phyloP scores from a whole-genome alignment of 2,329 filamentous ascomycete species.

The Capronia coronata region DNA sequence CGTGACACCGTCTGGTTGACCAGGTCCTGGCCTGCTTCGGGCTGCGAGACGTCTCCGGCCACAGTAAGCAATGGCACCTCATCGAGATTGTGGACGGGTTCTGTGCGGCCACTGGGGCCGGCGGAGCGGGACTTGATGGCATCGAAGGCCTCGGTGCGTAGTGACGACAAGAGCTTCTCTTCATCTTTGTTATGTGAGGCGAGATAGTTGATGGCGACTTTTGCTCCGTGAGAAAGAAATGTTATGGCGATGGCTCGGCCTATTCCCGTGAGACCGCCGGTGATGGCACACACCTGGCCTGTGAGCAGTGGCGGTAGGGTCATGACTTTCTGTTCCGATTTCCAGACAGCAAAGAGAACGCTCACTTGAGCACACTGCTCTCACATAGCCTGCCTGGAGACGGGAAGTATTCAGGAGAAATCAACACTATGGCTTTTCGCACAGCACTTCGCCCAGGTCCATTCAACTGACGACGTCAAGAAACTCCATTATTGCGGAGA shows the following conservation, averaged over 20 bases:
- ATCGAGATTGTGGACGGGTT: slow-evolving; percentile 8
- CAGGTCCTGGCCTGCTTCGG: slow-evolving; percentile 62
- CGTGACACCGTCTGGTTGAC: slow-evolving; percentile 46
- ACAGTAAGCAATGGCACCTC: slow-evolving; percentile 50
- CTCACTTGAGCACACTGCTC: too few relatives aligned
- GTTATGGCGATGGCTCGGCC: slow-evolving; percentile 76
- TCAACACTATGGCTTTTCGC: too few relatives aligned
- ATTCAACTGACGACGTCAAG: background rate
- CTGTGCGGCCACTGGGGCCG: background rate
- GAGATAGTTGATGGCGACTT: slow-evolving; percentile 32
- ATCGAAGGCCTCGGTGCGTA: slow-evolving; percentile 27
- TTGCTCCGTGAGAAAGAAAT: slow-evolving; percentile 46
- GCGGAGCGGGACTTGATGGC: slow-evolving; percentile 24
- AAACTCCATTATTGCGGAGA: background rate
- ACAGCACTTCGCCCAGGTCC: background rate
- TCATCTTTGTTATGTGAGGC: slow-evolving; percentile 28
- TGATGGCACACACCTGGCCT: slow-evolving; percentile 77
- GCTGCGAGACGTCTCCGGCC: slow-evolving; percentile 69
- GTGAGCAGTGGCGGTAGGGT: slow-evolving; percentile 26
- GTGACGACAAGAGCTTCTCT: slow-evolving; percentile 22
- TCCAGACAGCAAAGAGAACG: too few relatives aligned
- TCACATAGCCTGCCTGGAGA: too few relatives aligned
- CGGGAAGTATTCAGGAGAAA: too few relatives aligned
- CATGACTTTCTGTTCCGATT: slow-evolving; percentile 11
- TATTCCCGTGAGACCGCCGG: slow-evolving; percentile 79